Base-by-base conservation (phyloP, 805 yeast species). In the Ogataea pini region DNA sequence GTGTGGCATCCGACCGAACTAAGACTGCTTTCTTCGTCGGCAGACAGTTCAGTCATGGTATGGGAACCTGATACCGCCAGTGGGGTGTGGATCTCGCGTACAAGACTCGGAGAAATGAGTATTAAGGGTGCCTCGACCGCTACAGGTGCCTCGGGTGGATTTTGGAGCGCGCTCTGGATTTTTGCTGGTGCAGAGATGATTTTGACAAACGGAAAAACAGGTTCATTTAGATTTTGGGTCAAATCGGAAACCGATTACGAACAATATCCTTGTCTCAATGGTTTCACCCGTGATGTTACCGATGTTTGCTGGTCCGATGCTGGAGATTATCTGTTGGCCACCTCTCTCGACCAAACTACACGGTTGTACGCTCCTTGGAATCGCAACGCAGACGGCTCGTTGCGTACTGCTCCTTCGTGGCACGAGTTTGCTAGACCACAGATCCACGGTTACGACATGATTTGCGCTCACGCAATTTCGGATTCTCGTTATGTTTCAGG, bases 61-160 rank as follows among this genome's bases (percentile, higher is more conserved):
- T 94, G 99, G 99, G 85, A 84, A 61, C 92, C 96, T 53, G 97
- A 92, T 66, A 72, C 71, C 39, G 74, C 78, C 2, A 86, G 96
- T 5, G 97, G 97, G 3, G 83, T 94, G 40, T 94, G 99, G 99
- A 75, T 87, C 17, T 86, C 95, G 44, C 76, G 76, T 7, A 72
- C 83, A 16, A 73, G 98, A 56, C 70, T 94, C 16, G 99, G 99
- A 39, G 98, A 95, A 59, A 75, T 94, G 51, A 85, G 96, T 36
- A 86, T 90, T 42, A 92, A 94, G 68, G 99, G 99, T 59, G 97
- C 99, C 0, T 86, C 96, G 3, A 90, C 99, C 0, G 99, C 99
- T 3, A 94, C 99, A 0, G 99, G 99, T 6, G 86, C 99, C 0
- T 82, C 82, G 7, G 85, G 85, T 32, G 85, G 85, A 1, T 80